phyloP scores from a whole-genome alignment of 2,329 filamentous ascomycete genomes.

The Xylaria sp. region DNA sequence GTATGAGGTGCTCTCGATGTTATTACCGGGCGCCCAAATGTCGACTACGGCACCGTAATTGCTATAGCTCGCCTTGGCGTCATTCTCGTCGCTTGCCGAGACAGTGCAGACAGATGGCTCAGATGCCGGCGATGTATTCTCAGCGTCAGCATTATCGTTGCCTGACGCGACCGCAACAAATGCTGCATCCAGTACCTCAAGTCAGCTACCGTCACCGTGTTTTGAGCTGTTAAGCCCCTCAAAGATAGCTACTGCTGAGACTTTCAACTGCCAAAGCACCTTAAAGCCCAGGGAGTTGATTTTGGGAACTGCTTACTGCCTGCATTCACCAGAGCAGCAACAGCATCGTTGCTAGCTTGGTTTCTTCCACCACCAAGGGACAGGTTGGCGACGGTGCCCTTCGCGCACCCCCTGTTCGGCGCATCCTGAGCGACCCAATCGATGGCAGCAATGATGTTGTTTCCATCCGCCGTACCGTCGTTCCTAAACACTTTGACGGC shows the following conservation, averaged over 20 bases:
- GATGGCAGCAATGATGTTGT: conserved; percentile 36
- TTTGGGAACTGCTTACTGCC: conserved; percentile 38
- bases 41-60: conserved; percentile 55
- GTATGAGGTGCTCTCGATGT: conserved; percentile 48
- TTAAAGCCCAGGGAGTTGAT: not conserved
- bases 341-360: conserved; percentile 54
- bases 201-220: not conserved
- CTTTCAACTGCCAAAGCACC: no score
- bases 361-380: conserved; percentile 55
- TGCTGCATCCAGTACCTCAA: conserved; percentile 36
- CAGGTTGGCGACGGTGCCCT: conserved; percentile 57
- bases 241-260: no score
- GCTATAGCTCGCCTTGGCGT: conserved; percentile 44
- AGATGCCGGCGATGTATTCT: conserved; percentile 53
- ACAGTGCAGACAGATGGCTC: conserved; percentile 57
- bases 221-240: not conserved
- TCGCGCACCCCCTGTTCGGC: conserved; percentile 43
- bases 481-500: conserved; percentile 52
- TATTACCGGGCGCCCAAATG: conserved; percentile 50
- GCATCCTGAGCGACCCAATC: conserved; percentile 52
- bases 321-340: conserved; percentile 49
- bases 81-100: conserved; percentile 40
- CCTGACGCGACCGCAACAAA: conserved; percentile 61
- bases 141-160: conserved; percentile 50
- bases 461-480: conserved; percentile 32